Conservation (phyloP, 2,329 filamentous ascomycete species). For the Colletotrichum sp. region DNA sequence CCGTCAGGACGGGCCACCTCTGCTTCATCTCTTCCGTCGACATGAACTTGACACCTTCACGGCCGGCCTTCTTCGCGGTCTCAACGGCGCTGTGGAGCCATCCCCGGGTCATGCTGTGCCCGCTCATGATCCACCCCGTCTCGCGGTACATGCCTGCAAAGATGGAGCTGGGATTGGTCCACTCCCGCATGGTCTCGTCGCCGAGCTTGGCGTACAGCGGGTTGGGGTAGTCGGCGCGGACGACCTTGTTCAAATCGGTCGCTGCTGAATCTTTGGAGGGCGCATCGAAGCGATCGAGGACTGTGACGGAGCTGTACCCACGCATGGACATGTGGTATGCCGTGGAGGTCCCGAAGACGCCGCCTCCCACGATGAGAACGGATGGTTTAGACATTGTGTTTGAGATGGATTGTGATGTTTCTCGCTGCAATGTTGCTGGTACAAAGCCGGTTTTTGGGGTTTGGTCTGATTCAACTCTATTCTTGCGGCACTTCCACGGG, state of each 20-base stretch:
- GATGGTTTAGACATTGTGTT: constrained; percentile 23
- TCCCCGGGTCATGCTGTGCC: constrained; percentile 28
- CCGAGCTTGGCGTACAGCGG: constrained; percentile 31
- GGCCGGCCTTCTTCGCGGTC: constrained; percentile 26
- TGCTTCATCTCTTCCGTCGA: constrained; percentile 27
- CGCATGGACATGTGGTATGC: constrained; percentile 30
- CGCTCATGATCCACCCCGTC: constrained; percentile 32
- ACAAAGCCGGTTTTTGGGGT: not conserved
- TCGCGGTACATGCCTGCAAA: constrained; percentile 30
- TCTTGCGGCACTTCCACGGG: not conserved
- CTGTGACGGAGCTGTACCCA: constrained; percentile 24
- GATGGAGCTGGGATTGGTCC: constrained; percentile 31
- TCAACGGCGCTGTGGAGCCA: constrained; percentile 33
- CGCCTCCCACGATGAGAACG: constrained; percentile 32
- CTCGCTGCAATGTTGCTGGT: not conserved
- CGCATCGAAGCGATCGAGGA: constrained; percentile 29
- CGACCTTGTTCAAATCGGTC: constrained; percentile 40
- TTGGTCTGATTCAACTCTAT: not conserved
- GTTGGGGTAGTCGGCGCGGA: constrained; percentile 39
- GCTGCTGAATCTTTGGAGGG: constrained; percentile 29
- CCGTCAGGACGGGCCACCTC: constrained; percentile 32
- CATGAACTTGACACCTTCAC: constrained; percentile 30
- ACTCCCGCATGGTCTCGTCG: constrained; percentile 31
- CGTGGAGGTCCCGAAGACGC: constrained; percentile 39
- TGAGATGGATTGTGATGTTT: not conserved